Evolutionary conservation across 1,139 yeast species (phyloP).

Genomic region (Debaryomyces nepalensis): DNA sequence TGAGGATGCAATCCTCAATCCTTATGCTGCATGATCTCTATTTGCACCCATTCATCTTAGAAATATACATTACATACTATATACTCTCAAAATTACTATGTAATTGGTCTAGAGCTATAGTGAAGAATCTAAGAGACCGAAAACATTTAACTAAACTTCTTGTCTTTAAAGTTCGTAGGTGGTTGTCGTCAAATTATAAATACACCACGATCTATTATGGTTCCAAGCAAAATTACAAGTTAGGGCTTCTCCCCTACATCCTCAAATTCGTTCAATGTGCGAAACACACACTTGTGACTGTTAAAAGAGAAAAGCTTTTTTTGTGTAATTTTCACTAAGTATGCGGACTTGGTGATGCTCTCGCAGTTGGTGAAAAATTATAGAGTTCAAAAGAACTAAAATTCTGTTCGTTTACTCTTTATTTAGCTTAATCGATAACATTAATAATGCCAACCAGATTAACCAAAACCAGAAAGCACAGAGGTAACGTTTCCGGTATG

Average conservation of each 20-base stretch:
- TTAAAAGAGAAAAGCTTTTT: constrained; percentile 3
- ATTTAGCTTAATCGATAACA: constrained; percentile 11
- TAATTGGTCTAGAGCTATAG: too few species aligned
- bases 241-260: constrained; percentile 1
- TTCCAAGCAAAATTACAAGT: neutral
- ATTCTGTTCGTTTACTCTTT: constrained; percentile 2
- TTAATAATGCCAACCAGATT: constrained; percentile 97
- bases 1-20: too few species aligned
- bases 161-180: too few species aligned
- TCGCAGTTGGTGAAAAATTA: constrained; percentile 13
- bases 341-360: constrained; percentile 7
- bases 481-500: constrained; percentile 99
- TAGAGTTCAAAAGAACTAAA: constrained; percentile 10
- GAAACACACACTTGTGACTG: constrained; percentile 8
- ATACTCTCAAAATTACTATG: too few species aligned
- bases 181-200: too few species aligned
- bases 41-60: too few species aligned
- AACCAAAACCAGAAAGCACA: constrained; percentile 99
- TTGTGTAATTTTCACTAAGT: constrained; percentile 10
- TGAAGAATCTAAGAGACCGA: too few species aligned
- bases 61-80: too few species aligned
- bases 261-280: neutral
- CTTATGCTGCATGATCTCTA: too few species aligned
- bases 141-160: too few species aligned
- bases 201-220: too few species aligned